phyloP scores from a whole-genome alignment of 768 basidiomycete species.

The Trametes maxima region DNA sequence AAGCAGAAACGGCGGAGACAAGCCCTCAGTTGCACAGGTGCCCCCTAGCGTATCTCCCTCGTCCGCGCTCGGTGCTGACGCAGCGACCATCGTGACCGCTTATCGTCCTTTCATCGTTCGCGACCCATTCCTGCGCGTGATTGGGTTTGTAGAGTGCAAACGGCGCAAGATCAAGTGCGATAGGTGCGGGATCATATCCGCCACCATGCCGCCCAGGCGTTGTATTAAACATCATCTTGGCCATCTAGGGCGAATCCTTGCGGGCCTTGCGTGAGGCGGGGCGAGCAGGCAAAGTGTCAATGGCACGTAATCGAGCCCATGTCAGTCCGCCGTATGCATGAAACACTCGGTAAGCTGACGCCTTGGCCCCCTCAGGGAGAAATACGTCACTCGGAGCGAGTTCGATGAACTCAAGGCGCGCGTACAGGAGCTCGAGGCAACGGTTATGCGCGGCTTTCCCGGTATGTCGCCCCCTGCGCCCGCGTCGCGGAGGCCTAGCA shows the following conservation, averaged over 20 bases:
- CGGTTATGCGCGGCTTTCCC: constrained; percentile 47
- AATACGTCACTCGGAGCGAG: constrained; percentile 77
- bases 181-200: constrained; percentile 50
- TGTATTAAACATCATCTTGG: constrained; percentile 32
- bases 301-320: constrained; percentile 84
- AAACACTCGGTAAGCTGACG: constrained; percentile 15
- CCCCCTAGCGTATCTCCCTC: constrained; percentile 24
- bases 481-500: constrained; percentile 24
- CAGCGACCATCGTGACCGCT: constrained; percentile 7
- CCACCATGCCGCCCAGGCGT: constrained; percentile 14
- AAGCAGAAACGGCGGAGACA: constrained; percentile 86
- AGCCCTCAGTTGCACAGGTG: constrained; percentile 84
- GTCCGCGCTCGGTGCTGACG: constrained; percentile 12
- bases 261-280: constrained; percentile 76
- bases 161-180: constrained; percentile 88
- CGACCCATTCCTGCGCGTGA: constrained; percentile 1
- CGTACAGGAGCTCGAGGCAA: constrained; percentile 59
- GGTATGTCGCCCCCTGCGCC: constrained; percentile 24
- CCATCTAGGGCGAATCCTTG: constrained; percentile 71
- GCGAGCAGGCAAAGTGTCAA: constrained; percentile 78
- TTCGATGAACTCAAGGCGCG: constrained; percentile 75
- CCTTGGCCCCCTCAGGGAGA: constrained; percentile 53
- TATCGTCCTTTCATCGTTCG: constrained; percentile 11
- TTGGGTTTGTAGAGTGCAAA: constrained; percentile 66
- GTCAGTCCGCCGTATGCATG: constrained; percentile 46